Conservation (phyloP, 257 asterid genomes). For the Nemophila menziesii region DNA sequence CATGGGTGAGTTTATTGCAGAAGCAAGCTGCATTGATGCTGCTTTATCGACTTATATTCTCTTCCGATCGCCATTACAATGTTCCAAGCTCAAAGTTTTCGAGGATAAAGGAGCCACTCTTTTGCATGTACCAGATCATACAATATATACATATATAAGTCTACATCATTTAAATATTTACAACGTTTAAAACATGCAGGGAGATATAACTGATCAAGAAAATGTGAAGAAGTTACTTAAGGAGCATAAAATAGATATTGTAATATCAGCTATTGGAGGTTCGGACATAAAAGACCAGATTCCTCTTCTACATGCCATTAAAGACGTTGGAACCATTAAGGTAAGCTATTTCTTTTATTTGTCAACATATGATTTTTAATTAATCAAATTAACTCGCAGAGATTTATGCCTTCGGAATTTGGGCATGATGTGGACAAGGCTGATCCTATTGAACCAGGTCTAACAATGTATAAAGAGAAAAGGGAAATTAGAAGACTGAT, state of each 20-base stretch:
- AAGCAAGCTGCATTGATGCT: conserved; percentile 22
- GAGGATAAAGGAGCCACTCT: conserved; percentile 23
- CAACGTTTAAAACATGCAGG: conserved; percentile 10
- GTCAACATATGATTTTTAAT: too few species aligned
- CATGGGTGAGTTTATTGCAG: conserved; percentile 19
- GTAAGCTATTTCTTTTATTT: not conserved
- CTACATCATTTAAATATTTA: not conserved
- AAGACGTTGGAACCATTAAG: conserved; percentile 23
- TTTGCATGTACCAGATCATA: conserved; percentile 11
- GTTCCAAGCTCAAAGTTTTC: conserved; percentile 10
- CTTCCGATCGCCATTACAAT: conserved; percentile 6
- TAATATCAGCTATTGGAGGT: conserved; percentile 28
- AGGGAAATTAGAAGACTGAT: conserved; percentile 18
- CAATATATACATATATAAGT: not conserved
- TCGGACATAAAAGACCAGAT: conserved; percentile 19
- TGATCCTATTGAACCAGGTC: conserved; percentile 29
- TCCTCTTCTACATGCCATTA: conserved; percentile 18
- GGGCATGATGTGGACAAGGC: conserved; percentile 32
- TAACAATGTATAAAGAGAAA: conserved; percentile 24
- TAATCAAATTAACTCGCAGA: conserved; percentile 6
- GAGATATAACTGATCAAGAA: conserved; percentile 19
- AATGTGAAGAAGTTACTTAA: conserved; percentile 17
- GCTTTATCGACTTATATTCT: conserved; percentile 17
- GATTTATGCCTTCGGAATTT: conserved; percentile 31
- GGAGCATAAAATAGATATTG: conserved; percentile 19